Evolutionary conservation across 2,329 filamentous ascomycete genomes (phyloP), one percentile per base, ranked within the genome.

Genomic region (Claviceps sp.): DNA sequence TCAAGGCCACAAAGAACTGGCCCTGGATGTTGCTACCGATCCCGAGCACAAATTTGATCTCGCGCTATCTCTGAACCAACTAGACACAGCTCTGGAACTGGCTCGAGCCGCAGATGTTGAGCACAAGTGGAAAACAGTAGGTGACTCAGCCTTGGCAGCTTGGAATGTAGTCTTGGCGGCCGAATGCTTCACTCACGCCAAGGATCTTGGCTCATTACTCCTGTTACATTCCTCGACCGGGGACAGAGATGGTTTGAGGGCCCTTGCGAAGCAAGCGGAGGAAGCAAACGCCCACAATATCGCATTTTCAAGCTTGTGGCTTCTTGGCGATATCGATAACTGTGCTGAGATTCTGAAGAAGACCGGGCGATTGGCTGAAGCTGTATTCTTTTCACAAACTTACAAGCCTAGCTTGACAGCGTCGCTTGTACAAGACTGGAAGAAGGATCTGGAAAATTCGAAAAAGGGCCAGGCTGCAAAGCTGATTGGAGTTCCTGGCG

Each of bases 121-220:
- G 66, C 91, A 97, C 71, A 95, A 95, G 71, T 98, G 93, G 93
- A 97, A 97, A 77, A 90, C 82, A 3, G 88, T 98, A 4, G 93
- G 93, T 55, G 93, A 98, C 61, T 86, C 90, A 1, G 93, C 93
- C 1, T 78, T 98, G 42, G 72, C 82, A 9, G 84, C 75, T 1
- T 98, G 91, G 93, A 84, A 98, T 61, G 77, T 98, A 37, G 75
- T 79, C 5, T 79, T 97, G 2, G 93, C 93, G 0, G 85, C 93
- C 48, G 88, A 97, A 68, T 97, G 91, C 71, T 98, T 97, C 67
- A 82, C 81, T 18, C 83, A 93, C 54, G 89, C 90, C 46, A 93
- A 88, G 63, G 93, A 98, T 63, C 73, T 96, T 2, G 90, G 91
- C 42, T 95, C 88, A 1, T 72, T 97, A 7, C 77, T 98, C 1